Conservation (phyloP, 257 asterid species). For the Euphrasia confusa region DNA sequence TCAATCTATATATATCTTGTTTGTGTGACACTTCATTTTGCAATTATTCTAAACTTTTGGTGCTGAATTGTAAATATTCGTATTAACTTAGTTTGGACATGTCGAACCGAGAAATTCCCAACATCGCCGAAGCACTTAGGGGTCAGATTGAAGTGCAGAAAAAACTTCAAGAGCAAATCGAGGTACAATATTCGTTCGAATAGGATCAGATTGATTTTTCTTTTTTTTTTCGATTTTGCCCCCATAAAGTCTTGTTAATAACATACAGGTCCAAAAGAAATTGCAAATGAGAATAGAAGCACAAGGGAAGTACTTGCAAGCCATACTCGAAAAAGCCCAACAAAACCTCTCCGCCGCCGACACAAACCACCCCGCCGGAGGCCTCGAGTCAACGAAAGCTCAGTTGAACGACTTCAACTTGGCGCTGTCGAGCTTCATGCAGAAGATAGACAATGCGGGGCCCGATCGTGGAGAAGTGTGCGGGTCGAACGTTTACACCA, state of each 20-base stretch:
- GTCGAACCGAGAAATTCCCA: slow-evolving; percentile 53
- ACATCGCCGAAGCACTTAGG: slow-evolving; percentile 50
- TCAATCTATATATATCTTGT: not conserved
- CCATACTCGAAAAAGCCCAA: slow-evolving; percentile 73
- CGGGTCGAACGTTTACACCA: slow-evolving; percentile 26
- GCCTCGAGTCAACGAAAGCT: slow-evolving; percentile 52
- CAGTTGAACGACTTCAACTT: slow-evolving; percentile 57
- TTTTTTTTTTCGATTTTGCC: not conserved
- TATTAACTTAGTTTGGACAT: slow-evolving; percentile 1
- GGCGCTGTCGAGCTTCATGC: slow-evolving; percentile 67
- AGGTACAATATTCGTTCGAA: slow-evolving; percentile 36
- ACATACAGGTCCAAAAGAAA: slow-evolving; percentile 72
- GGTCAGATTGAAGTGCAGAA: slow-evolving; percentile 74
- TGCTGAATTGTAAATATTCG: too few relatives aligned
- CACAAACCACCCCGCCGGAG: slow-evolving; percentile 38
- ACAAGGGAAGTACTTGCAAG: slow-evolving; percentile 84
- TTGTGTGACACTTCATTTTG: too few relatives aligned
- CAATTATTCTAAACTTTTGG: too few relatives aligned
- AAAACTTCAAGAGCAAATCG: slow-evolving; percentile 70
- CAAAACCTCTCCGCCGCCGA: slow-evolving; percentile 46
- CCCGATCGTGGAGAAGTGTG: slow-evolving; percentile 25
- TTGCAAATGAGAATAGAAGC: slow-evolving; percentile 91
- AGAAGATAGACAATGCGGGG: slow-evolving; percentile 37
- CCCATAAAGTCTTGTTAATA: not conserved
- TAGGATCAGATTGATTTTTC: not conserved